phyloP scores from a whole-genome alignment of 345 rosid genomes.

The Citrus cavaleriei region DNA sequence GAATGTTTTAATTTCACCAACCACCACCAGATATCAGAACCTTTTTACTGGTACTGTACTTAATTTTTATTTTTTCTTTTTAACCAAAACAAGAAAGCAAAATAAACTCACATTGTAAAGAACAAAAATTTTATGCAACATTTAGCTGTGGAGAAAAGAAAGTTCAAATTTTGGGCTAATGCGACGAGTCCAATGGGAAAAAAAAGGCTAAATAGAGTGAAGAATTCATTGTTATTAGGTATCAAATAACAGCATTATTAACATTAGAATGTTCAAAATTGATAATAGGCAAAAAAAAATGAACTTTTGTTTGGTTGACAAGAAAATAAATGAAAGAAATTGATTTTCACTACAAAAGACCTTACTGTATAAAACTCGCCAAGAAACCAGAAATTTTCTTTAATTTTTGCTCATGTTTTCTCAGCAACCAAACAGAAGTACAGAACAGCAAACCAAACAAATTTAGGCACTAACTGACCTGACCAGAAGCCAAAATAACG shows the following conservation, averaged over 20 bases:
- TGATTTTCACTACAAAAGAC: not conserved
- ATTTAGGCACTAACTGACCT: constrained; percentile 37
- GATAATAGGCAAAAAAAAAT: not conserved
- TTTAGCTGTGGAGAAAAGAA: not conserved
- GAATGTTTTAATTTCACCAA: constrained; percentile 12
- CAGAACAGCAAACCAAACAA: not conserved
- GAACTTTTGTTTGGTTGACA: not conserved
- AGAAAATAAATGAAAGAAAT: not conserved
- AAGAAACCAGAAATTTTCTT: not conserved
- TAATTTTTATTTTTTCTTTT: not conserved
- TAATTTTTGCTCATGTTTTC: not conserved
- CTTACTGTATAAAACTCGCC: not conserved
- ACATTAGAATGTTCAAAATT: not conserved
- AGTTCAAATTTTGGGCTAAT: not conserved
- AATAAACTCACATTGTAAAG: not conserved
- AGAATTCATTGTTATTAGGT: too few species aligned
- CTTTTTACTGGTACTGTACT: not conserved
- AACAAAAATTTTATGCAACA: not conserved
- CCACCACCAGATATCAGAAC: constrained; percentile 5
- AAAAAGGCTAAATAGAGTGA: not conserved
- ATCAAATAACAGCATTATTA: not conserved
- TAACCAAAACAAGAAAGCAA: constrained; percentile 7
- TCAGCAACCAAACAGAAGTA: constrained; percentile 5
- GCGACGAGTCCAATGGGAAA: not conserved
- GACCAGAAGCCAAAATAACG: constrained; percentile 82